phyloP scores from a whole-genome alignment of 129 eudicot species.

The Artemisia annua region DNA sequence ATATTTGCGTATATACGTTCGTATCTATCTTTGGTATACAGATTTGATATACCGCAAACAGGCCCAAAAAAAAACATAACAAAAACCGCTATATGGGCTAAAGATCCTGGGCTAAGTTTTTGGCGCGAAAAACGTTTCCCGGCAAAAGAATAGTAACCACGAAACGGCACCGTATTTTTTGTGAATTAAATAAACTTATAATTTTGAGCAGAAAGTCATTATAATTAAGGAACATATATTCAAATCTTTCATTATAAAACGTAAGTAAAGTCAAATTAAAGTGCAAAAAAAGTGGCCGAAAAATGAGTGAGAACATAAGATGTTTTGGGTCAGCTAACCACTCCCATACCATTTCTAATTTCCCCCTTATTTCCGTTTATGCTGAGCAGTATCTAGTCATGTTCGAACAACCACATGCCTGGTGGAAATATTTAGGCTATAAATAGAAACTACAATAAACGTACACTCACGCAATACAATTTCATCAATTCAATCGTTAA shows the following conservation, averaged over 20 bases:
- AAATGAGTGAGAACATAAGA: conserved; percentile 18
- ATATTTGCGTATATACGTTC: too few species aligned
- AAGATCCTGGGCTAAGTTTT: too few species aligned
- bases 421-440: background rate
- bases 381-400: background rate
- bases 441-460: conserved; percentile 14
- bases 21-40: too few species aligned
- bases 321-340: background rate
- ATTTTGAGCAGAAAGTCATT: too few species aligned
- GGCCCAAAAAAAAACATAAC: too few species aligned
- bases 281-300: background rate
- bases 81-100: too few species aligned
- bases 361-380: conserved; percentile 12
- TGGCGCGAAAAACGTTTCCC: too few species aligned
- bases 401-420: background rate
- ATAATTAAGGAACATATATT: too few species aligned
- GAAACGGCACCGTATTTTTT: too few species aligned
- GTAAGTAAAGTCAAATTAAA: conserved; percentile 7
- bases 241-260: background rate
- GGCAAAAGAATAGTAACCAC: too few species aligned
- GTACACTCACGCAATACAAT: background rate
- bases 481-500: background rate
- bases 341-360: conserved; percentile 11
- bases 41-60: too few species aligned
- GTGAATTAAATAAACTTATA: too few species aligned